Percentiles rank a stretch among this genome's conserved stretches.
phyloP scores from a whole-genome alignment of 2,329 filamentous ascomycete species.

The Septoria linicola region DNA sequence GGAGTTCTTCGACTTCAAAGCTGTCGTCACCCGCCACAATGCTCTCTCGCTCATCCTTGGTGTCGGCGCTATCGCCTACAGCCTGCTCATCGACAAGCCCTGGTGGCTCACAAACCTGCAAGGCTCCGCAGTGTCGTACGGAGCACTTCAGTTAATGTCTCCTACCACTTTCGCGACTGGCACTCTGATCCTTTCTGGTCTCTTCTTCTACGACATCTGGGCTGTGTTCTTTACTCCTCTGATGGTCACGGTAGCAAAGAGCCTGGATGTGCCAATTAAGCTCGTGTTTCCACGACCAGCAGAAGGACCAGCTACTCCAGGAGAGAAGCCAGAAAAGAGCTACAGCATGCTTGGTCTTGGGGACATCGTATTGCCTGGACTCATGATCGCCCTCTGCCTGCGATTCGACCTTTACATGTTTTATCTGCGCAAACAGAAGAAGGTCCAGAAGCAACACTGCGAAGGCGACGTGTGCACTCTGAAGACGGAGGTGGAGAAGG shows the following conservation, averaged over 20 bases:
- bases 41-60: slow-evolving; percentile 58
- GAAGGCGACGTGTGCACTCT: slow-evolving; percentile 23
- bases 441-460: slow-evolving; percentile 28
- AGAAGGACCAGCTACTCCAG: slow-evolving; percentile 27
- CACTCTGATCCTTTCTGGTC: slow-evolving; percentile 69
- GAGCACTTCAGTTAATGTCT: slow-evolving; percentile 77
- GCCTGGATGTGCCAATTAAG: slow-evolving; percentile 89
- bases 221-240: slow-evolving; percentile 87
- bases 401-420: slow-evolving; percentile 87
- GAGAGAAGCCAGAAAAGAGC: slow-evolving; percentile 43
- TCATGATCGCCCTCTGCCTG: slow-evolving; percentile 82
- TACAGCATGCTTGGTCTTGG: slow-evolving; percentile 82
- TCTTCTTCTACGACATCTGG: slow-evolving; percentile 95
- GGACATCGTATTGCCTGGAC: slow-evolving; percentile 90
- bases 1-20: slow-evolving; percentile 37
- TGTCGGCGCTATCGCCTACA: slow-evolving; percentile 61
- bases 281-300: slow-evolving; percentile 74
- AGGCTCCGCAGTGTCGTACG: slow-evolving; percentile 82
- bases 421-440: slow-evolving; percentile 67
- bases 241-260: slow-evolving; percentile 85
- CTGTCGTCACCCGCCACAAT: slow-evolving; percentile 56
- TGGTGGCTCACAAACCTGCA: slow-evolving; percentile 82
- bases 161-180: slow-evolving; percentile 85
- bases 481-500: slow-evolving; percentile 35
- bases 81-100: slow-evolving; percentile 59